Base-by-base conservation (phyloP, 192 early-diverging fungal genomes). In the Spizellomyces punctatus region DNA sequence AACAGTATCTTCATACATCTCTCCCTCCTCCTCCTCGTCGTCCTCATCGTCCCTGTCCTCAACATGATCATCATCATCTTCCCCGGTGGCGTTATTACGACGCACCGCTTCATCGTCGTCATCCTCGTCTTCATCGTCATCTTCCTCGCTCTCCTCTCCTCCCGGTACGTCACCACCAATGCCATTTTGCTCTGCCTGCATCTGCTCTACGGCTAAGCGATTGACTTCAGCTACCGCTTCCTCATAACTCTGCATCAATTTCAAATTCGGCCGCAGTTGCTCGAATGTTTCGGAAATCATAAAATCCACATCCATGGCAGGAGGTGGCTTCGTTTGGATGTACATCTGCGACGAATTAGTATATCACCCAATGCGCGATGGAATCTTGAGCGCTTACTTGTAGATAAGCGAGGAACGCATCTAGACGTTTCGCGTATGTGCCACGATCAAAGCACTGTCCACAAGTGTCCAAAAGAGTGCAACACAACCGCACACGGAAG, bases 281-380 rank as follows among this genome's bases (percentile, higher is more conserved):
- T 94, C 94, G n/a, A 90, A 88, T 12, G 91, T 88, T 62, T 90
- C 91, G 55, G 89, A 82, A 5, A 99, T 77, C 74, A 90, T 85
- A 71, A 96, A 99, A 52, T 94, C 92, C 3, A 95, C 86, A 48
- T 99, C 97, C 66, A 95, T 89, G 9, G 96, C 92, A 89, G 78
- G 63, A 54, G 83, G 86, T 42, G 85, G 77, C 82, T 99, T 99
- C 43, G 91, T 85, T 17, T 92, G 76, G 12, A 94, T 78, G 70
- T 99, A 99, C 88, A 99, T 86, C 82, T 91, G 46, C 27, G 27
- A 36, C 27, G 27, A 36, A 36, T 36, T 9, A 45, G 27, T 36
- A 36, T 36, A 14, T 41, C 45, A 64, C 22, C 5, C n/a, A n/a
- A 64, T 27, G 16, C 10, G 16, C 17, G 5, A 45, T 10, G 55